A percentile compares a stretch with the other conserved stretches of the same genome.
Evolutionary conservation across 306 rosid species (phyloP).

Genomic region (Trichosanthes cucumerina): DNA sequence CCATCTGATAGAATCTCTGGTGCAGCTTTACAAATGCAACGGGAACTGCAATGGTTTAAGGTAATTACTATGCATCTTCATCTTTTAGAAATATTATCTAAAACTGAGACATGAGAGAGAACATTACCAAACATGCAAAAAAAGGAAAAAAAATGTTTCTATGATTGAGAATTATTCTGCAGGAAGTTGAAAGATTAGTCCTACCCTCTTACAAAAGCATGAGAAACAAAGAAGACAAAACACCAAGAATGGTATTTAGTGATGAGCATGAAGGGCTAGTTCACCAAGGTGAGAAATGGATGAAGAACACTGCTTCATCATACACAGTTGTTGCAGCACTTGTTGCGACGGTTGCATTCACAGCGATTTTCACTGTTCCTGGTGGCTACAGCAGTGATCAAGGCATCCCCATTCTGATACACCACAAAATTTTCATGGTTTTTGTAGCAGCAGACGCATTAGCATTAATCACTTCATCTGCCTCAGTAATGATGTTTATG

Average conservation of each 20-base stretch:
- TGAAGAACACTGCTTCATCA: not conserved
- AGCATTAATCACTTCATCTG: not conserved
- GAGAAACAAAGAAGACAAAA: constrained; percentile 19
- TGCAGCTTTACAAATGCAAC: constrained; percentile 3
- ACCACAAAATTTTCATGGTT: not conserved
- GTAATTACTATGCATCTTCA: not conserved
- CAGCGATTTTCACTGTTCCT: not conserved
- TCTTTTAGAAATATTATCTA: too few species aligned
- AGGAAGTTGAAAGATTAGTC: constrained; percentile 5
- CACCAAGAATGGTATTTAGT: constrained; percentile 34
- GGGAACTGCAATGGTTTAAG: constrained; percentile 8
- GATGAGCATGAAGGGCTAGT: not conserved
- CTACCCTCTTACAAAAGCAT: not conserved
- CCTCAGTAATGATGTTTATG: not conserved
- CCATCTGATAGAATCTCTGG: not conserved
- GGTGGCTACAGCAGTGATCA: not conserved
- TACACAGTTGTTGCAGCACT: not conserved
- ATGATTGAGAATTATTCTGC: too few species aligned
- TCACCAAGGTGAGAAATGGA: not conserved
- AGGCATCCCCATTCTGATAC: not conserved
- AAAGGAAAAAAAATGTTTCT: too few species aligned
- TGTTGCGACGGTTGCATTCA: not conserved
- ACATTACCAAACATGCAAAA: too few species aligned
- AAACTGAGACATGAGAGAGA: too few species aligned
- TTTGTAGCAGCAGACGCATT: not conserved